Evolutionary conservation across 306 rosid species (phyloP).

Genomic region (Cicer bijugum): DNA sequence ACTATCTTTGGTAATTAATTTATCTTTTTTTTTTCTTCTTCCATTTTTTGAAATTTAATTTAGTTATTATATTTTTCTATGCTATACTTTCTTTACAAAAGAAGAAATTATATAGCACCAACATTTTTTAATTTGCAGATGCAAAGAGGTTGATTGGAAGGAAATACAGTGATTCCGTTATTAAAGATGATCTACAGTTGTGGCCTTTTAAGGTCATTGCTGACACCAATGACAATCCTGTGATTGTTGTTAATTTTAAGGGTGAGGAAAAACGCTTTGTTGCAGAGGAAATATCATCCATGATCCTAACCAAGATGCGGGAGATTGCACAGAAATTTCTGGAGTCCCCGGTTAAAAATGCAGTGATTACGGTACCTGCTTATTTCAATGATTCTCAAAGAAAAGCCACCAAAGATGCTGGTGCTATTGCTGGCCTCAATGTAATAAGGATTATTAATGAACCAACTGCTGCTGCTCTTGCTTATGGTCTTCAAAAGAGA

Average conservation of each 20-base stretch:
- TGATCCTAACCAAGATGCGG: too few species aligned
- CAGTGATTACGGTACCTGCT: too few species aligned
- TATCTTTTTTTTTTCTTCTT: not conserved
- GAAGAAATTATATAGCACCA: not conserved
- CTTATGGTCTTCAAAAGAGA: too few species aligned
- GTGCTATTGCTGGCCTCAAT: too few species aligned
- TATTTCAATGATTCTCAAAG: too few species aligned
- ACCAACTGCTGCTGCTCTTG: too few species aligned
- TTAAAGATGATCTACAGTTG: not conserved
- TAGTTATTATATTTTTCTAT: not conserved
- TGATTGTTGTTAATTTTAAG: not conserved
- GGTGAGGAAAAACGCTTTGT: not conserved
- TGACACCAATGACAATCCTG: not conserved
- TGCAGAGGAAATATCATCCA: not conserved
- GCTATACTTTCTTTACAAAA: not conserved
- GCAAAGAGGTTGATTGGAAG: slow-evolving; percentile 13
- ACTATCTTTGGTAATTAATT: not conserved
- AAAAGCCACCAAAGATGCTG: too few species aligned
- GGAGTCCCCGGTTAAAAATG: too few species aligned
- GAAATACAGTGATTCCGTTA: not conserved
- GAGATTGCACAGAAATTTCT: too few species aligned
- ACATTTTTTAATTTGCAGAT: not conserved
- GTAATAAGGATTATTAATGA: too few species aligned
- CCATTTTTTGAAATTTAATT: not conserved
- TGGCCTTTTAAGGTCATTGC: slow-evolving; percentile 8